Evolutionary conservation across 1,284 basidiomycete genomes (phyloP).

Genomic region (Pseudozyma pruni): DNA sequence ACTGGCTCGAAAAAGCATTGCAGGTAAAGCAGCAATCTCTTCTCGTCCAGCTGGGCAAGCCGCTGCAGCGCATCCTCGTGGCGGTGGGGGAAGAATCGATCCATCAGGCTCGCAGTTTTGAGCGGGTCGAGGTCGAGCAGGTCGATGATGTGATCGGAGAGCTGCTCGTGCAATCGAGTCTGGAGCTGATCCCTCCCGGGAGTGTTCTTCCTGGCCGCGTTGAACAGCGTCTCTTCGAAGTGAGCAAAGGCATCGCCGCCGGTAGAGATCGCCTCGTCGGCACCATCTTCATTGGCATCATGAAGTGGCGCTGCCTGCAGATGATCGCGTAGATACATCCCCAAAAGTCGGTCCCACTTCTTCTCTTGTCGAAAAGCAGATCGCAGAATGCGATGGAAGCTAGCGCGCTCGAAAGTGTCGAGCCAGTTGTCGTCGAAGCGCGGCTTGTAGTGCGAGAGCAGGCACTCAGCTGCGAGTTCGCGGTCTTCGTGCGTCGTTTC

Average conservation of each 20-base stretch:
- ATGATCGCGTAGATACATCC: constrained; percentile 32
- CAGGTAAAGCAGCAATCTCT: constrained; percentile 81
- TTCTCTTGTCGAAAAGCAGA: constrained; percentile 80
- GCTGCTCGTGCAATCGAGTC: constrained; percentile 41
- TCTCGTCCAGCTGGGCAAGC: constrained; percentile 69
- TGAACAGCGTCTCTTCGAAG: constrained; percentile 47
- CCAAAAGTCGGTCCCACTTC: constrained; percentile 74
- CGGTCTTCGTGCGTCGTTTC: constrained; percentile 83
- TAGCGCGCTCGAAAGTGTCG: constrained; percentile 79
- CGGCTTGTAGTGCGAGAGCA: constrained; percentile 91
- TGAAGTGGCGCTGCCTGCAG: constrained; percentile 7
- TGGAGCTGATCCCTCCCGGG: constrained; percentile 8
- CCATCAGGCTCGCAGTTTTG: constrained; percentile 79
- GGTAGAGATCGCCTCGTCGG: neutral
- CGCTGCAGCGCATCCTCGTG: constrained; percentile 72
- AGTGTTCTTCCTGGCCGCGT: constrained; percentile 20
- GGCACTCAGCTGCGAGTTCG: constrained; percentile 91
- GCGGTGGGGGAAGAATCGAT: constrained; percentile 73
- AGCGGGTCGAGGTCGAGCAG: constrained; percentile 76
- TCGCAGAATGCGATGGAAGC: constrained; percentile 89
- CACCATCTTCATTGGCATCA: neutral
- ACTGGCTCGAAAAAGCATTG: constrained; percentile 77
- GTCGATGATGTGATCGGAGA: constrained; percentile 30
- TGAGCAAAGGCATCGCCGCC: constrained; percentile 35
- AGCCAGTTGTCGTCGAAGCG: constrained; percentile 78